These are phyloP conservation scores for Cinnamomum micranthum DNA, from an alignment of 164 flowering plant species.

Conservation along the genomic window DNA sequence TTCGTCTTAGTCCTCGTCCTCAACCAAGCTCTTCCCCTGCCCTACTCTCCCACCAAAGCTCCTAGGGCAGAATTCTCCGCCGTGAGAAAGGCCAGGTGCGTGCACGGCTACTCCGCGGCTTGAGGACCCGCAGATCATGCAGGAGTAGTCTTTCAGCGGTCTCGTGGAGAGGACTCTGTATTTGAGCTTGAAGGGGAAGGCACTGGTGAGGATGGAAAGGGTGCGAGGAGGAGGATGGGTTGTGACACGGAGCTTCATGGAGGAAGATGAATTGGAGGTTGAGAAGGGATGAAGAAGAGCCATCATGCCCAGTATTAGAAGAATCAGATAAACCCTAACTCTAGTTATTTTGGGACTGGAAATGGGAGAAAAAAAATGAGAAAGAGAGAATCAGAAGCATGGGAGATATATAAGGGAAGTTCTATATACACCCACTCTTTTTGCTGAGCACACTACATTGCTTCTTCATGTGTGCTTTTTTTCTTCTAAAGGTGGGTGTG, in stretches of 20 bases:
- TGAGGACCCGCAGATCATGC: neutral
- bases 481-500: too few relatives aligned
- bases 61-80: neutral
- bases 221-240: neutral
- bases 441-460: too few relatives aligned
- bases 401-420: too few relatives aligned
- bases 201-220: neutral
- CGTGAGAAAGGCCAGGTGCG: neutral
- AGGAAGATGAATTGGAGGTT: neutral
- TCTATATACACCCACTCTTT: too few relatives aligned
- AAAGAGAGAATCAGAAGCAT: too few relatives aligned
- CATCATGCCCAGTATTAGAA: neutral
- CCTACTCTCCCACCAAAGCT: conserved; percentile 3
- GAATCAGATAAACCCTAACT: neutral
- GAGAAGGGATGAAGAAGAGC: neutral
- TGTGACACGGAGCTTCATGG: neutral
- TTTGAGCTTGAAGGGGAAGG: conserved; percentile 4
- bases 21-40: conserved; percentile 9
- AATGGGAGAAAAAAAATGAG: too few relatives aligned
- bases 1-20: conserved; percentile 10
- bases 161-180: neutral
- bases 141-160: neutral
- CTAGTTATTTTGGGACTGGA: neutral
- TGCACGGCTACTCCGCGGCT: conserved; percentile 19
- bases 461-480: too few relatives aligned